A percentile compares a stretch with the other conserved stretches of the same genome.
Evolutionary conservation across 345 rosid genomes (phyloP).

Genomic region (Gossypium ekmanianum): DNA sequence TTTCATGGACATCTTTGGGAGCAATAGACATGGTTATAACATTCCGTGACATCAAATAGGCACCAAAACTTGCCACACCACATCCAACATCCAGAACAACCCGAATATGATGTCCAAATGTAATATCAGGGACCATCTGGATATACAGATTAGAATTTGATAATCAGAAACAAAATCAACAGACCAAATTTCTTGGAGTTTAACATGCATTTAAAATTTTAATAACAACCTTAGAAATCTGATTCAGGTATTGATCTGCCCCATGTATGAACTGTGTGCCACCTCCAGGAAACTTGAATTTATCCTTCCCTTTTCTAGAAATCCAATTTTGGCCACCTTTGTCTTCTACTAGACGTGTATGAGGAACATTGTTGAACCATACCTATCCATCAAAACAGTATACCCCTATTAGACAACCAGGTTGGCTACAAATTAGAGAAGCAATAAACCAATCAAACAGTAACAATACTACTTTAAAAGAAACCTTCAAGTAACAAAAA

Average conservation of each 20-base stretch:
- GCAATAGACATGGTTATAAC: conserved; percentile 86
- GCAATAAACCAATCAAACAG: neutral
- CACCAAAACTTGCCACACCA: conserved; percentile 99
- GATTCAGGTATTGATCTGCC: conserved; percentile 83
- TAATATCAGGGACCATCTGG: conserved; percentile 79
- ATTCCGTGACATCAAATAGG: conserved; percentile 71
- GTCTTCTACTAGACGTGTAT: conserved; percentile 77
- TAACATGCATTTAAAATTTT: neutral
- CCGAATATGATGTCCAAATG: conserved; percentile 71
- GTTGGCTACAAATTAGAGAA: conserved; percentile 3
- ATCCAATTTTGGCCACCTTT: conserved; percentile 99
- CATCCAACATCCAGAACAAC: conserved; percentile 89
- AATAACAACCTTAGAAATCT: conserved; percentile 74
- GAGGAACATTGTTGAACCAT: conserved; percentile 93
- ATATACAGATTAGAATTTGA: conserved; percentile 18
- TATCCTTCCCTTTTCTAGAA: conserved; percentile 47
- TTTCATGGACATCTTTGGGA: conserved; percentile 97
- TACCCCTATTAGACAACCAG: conserved; percentile 15
- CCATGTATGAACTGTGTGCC: conserved; percentile 98
- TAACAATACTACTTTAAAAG: neutral
- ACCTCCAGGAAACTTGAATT: conserved; percentile 94
- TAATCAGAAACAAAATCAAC: conserved; percentile 14
- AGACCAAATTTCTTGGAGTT: neutral
- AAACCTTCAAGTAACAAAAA: neutral
- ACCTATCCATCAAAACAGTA: conserved; percentile 42